A percentile compares a stretch with the other conserved stretches of the same genome.
Conservation (phyloP, 768 basidiomycete genomes). For the Xanthoconium purpureum region DNA sequence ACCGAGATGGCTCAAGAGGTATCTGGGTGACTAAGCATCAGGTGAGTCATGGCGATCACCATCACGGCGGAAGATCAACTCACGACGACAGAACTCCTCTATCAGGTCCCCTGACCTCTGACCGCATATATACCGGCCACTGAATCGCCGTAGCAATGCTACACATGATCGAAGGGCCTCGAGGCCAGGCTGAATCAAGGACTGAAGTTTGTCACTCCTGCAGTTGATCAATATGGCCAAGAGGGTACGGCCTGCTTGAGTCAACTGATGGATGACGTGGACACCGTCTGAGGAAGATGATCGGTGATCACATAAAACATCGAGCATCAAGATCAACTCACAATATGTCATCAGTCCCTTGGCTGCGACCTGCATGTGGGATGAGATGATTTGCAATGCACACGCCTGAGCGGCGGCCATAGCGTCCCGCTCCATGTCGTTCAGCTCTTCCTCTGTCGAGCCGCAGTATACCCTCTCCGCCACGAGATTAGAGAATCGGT, state of each 20-base stretch:
- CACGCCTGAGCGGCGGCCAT: slow-evolving; percentile 73
- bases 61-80: slow-evolving; percentile 21
- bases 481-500: slow-evolving; percentile 76
- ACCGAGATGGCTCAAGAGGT: slow-evolving; percentile 68
- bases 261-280: slow-evolving; percentile 93
- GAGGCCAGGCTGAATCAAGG: slow-evolving; percentile 75
- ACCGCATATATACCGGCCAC: slow-evolving; percentile 89
- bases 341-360: slow-evolving; percentile 94
- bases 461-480: slow-evolving; percentile 59
- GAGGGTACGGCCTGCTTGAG: slow-evolving; percentile 88
- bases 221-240: slow-evolving; percentile 86
- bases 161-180: slow-evolving; percentile 88
- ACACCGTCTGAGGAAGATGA: slow-evolving; percentile 66
- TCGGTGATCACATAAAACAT: slow-evolving; percentile 9
- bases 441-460: slow-evolving; percentile 48
- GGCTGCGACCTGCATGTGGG: slow-evolving; percentile 81
- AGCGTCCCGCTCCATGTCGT: slow-evolving; percentile 73
- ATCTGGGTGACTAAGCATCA: slow-evolving; percentile 68
- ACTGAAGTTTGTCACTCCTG: slow-evolving; percentile 72
- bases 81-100: slow-evolving; percentile 91
- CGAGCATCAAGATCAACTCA: slow-evolving; percentile 39
- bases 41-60: slow-evolving; percentile 7
- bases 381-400: slow-evolving; percentile 77
- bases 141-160: slow-evolving; percentile 82
- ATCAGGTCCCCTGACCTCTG: slow-evolving; percentile 88